Evolutionary conservation across 176 grass and related monocot species (phyloP), one percentile per base, ranked within the genome.

Genomic region (Oryza coarctata): DNA sequence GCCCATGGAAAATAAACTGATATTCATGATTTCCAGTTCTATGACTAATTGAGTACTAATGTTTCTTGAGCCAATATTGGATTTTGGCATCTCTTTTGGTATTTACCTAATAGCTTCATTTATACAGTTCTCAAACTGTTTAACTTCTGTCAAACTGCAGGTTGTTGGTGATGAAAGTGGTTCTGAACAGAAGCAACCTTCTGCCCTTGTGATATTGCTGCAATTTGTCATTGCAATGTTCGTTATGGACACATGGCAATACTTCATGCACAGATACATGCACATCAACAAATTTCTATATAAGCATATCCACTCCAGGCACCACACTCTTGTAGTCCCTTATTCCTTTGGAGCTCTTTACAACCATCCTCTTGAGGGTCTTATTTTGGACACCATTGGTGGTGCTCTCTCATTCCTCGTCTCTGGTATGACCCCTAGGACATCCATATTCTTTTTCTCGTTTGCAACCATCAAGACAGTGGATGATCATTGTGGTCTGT

Each of bases 211-310:
- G 52, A 87, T 93, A 80, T 67, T 52, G 12, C 65, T 87, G 26
- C 93, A 94, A 74, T 92, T 92, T 72, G 23, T 88, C 12, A 26
- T 86, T 61, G 93, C 84, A 20, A 97, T 97, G 94, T 32, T 91
- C 47, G 88, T 97, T 38, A 86, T 97, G 91, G 94, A 97, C 43
- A 92, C 94, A 77, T 97, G 94, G 94, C 94, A 97, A 71, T 94
- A 97, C 63, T 97, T 97, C 79, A 92, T 94, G 84, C 94, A 97
- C 82, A 79, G 94, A 79, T 97, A 90, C 80, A 97, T 97, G 91
- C 91, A 97, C 87, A 65, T 79, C 17, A 97, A 97, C 84, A 97
- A 91, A 58, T 93, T 97, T 33, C 38, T 93, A 2, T 93, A 97
- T 77, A 91, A 87, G 26, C 94, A 97, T 75, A 93, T 97, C 64